Base-by-base conservation (phyloP, 805 yeast genomes). In the Ogataea ganodermae region DNA sequence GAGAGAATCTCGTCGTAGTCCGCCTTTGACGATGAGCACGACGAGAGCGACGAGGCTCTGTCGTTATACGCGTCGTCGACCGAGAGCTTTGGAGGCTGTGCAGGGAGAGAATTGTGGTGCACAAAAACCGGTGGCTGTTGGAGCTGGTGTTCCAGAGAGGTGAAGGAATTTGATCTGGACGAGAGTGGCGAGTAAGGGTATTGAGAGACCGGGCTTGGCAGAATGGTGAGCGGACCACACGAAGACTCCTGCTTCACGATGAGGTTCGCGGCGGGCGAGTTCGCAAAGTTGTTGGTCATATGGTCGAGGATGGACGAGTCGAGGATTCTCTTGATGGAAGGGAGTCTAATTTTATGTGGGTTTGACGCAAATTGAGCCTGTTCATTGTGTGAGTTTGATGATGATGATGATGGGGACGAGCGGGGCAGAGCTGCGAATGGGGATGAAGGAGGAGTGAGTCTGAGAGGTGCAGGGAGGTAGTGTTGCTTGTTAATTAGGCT, bases 251-350 rank as follows among this genome's bases (percentile, higher is more conserved):
- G 20, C 32, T 6, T 31, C n/a, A 13, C 13, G 22, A 21, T n/a
- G 6, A 16, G n/a, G 40, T 6, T 16, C 17, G n/a, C 4, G 31
- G 9, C 4, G 12, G 24, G 13, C 24, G 16, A 14, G 12, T 6
- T 18, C n/a, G 30, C 32, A 24, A 38, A 17, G 8, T 20, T 14
- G 18, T 30, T 14, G 16, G 30, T 30, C 35, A 44, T 33, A 20
- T 35, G 36, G 13, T 53, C 57, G n/a, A 57, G 44, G 5, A 54
- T 46, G 5, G 59, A 50, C 14, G 58, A 48, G 42, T 56, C 55
- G 6, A 58, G 44, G 24, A 58, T 58, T 30, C 52, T 50, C 28
- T 56, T 58, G 46, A 58, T 58, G 7, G 61, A 54, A 9, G 61
- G 61, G 13, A 58, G 44, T 24, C 52, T 47, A 22, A 56, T 47